Evolutionary conservation across 495 filamentous ascomycete species (phyloP).

Genomic region (Trichoderma asperelloides): DNA sequence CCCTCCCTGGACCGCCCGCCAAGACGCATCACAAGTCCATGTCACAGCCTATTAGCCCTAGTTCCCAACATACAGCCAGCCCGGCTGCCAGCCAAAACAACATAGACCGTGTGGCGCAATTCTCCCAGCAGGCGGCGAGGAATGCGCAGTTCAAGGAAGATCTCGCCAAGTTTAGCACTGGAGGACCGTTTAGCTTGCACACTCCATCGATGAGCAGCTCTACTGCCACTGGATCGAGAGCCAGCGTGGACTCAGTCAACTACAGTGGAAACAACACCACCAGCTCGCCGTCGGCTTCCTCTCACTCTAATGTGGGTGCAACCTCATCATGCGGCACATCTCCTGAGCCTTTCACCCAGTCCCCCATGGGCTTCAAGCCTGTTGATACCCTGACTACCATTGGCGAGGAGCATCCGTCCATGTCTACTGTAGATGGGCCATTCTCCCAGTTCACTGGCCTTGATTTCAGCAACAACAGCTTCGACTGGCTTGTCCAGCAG

Average conservation of each 20-base stretch:
- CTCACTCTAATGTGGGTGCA: constrained; percentile 42
- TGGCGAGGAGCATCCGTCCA: constrained; percentile 41
- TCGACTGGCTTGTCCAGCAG: constrained; percentile 77
- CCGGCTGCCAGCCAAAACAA: neutral
- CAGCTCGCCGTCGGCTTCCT: constrained; percentile 57
- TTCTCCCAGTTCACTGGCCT: constrained; percentile 13
- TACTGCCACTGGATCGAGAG: constrained; percentile 37
- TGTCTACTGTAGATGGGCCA: constrained; percentile 10
- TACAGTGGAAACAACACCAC: constrained; percentile 31
- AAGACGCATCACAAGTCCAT: constrained; percentile 26
- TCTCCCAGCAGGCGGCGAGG: neutral
- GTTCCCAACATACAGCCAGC: constrained; percentile 17
- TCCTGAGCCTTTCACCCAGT: constrained; percentile 46
- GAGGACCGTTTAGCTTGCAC: constrained; percentile 20
- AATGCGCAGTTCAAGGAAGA: constrained; percentile 21
- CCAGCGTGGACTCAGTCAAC: constrained; percentile 51
- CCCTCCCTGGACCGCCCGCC: constrained; percentile 54
- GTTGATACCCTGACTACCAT: constrained; percentile 49
- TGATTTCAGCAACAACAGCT: constrained; percentile 31
- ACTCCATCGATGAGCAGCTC: constrained; percentile 24
- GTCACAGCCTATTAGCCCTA: constrained; percentile 20
- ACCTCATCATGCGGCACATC: constrained; percentile 73
- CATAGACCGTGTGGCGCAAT: neutral
- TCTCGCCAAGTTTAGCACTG: constrained; percentile 20
- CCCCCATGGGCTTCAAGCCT: constrained; percentile 49